Conservation (phyloP, 1,139 yeast genomes). For the Scheffersomyces cryptocercus region DNA sequence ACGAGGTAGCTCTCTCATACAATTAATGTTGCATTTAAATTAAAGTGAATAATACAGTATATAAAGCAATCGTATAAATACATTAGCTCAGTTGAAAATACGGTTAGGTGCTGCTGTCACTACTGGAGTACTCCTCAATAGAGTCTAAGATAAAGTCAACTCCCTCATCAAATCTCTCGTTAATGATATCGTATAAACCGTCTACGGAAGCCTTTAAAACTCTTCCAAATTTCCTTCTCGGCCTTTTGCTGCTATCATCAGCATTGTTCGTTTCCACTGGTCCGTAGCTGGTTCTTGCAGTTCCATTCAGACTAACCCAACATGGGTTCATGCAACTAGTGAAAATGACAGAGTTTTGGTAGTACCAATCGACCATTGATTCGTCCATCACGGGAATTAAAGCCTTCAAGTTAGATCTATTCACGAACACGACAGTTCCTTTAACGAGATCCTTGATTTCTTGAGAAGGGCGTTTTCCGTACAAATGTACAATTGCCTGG, state of each 20-base stretch:
- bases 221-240: constrained; percentile 88
- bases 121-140: constrained; percentile 50
- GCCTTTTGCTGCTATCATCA: constrained; percentile 61
- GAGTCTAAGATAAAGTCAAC: constrained; percentile 80
- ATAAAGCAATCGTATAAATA: too few species aligned
- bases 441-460: constrained; percentile 64
- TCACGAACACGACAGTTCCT: constrained; percentile 73
- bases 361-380: constrained; percentile 87
- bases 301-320: constrained; percentile 57
- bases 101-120: constrained; percentile 18
- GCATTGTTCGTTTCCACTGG: constrained; percentile 19
- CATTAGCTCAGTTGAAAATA: too few species aligned
- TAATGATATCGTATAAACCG: constrained; percentile 74
- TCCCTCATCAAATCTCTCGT: constrained; percentile 84
- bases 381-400: constrained; percentile 88
- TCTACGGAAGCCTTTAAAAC: constrained; percentile 73
- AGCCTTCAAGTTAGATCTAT: constrained; percentile 66
- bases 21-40: too few species aligned
- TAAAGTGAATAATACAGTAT: too few species aligned
- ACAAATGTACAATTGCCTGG: constrained; percentile 80
- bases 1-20: too few species aligned
- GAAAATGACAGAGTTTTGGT: constrained; percentile 80
- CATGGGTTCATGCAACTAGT: constrained; percentile 74
- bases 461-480: constrained; percentile 70
- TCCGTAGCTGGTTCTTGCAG: constrained; percentile 12